These are phyloP conservation scores for Acacia crassicarpa DNA, from an alignment of 306 rosid genomes.

Conservation along the genomic window DNA sequence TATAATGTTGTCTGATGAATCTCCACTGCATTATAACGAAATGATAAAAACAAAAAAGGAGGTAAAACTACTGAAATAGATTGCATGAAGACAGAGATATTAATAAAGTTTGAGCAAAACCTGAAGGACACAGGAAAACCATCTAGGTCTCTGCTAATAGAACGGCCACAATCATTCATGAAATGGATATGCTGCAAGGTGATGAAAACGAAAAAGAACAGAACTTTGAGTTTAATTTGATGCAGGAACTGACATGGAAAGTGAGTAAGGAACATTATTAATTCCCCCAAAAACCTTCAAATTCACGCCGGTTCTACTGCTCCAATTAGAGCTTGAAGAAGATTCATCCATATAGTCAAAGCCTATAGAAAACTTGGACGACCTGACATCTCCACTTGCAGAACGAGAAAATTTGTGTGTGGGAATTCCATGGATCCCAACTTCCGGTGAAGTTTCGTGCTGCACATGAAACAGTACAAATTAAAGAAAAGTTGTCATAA, in stretches of 20 bases:
- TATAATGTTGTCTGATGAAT: constrained; percentile 52
- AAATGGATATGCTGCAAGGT: constrained; percentile 60
- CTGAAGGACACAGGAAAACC: constrained; percentile 68
- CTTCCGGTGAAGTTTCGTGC: constrained; percentile 67
- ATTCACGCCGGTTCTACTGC: constrained; percentile 53
- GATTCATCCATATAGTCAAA: constrained; percentile 56
- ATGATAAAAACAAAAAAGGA: neutral
- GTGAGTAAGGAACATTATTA: neutral
- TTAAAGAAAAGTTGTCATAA: neutral
- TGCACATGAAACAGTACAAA: constrained; percentile 23
- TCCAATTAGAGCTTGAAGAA: constrained; percentile 66
- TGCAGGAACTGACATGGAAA: neutral
- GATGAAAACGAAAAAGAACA: neutral
- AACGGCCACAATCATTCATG: constrained; percentile 45
- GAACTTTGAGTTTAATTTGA: constrained; percentile 1
- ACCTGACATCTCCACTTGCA: constrained; percentile 50
- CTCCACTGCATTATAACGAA: constrained; percentile 48
- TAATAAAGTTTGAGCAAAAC: constrained; percentile 26
- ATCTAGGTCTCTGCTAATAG: constrained; percentile 55
- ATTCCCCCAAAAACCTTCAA: constrained; percentile 44
- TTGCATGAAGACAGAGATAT: neutral
- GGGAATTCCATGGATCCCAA: constrained; percentile 66
- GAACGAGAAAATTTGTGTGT: constrained; percentile 58
- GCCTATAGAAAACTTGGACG: constrained; percentile 58
- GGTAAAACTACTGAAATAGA: constrained; percentile 25